Conservation (phyloP, 2,329 filamentous ascomycete genomes). For the Septoria petroselini region DNA sequence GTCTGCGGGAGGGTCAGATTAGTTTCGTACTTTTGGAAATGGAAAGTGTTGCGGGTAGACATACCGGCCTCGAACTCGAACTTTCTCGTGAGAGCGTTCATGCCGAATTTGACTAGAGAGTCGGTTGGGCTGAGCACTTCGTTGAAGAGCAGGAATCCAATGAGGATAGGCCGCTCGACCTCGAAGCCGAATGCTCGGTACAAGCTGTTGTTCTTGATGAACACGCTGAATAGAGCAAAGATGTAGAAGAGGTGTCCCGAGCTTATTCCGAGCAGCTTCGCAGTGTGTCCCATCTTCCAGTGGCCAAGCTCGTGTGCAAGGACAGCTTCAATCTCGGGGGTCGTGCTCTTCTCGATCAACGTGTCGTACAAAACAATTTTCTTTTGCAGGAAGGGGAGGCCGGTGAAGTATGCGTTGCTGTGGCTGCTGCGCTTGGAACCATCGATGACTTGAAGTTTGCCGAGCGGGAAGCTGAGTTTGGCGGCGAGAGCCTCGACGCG, state of each 20-base stretch:
- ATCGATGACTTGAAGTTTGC: conserved; percentile 91
- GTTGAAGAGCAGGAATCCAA: conserved; percentile 96
- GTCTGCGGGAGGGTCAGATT: conserved; percentile 50
- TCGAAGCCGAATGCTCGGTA: conserved; percentile 90
- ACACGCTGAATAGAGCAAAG: conserved; percentile 93
- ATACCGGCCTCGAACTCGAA: conserved; percentile 92
- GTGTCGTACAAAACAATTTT: conserved; percentile 99
- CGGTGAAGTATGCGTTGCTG: conserved; percentile 94
- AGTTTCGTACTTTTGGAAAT: neutral
- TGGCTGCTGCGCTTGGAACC: conserved; percentile 84
- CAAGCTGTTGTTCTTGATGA: conserved; percentile 90
- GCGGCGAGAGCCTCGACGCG: conserved; percentile 80
- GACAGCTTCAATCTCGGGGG: conserved; percentile 89
- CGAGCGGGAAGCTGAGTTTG: conserved; percentile 84
- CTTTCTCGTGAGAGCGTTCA: conserved; percentile 91
- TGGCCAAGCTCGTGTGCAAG: conserved; percentile 94
- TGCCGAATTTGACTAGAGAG: conserved; percentile 85
- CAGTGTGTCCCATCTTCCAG: conserved; percentile 95
- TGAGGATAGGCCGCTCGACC: conserved; percentile 81
- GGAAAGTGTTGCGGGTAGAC: conserved; percentile 24
- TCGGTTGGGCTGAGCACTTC: conserved; percentile 95
- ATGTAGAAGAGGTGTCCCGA: conserved; percentile 94
- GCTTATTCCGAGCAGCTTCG: conserved; percentile 75
- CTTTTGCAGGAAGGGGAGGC: conserved; percentile 98
- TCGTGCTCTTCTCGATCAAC: conserved; percentile 88